These are phyloP conservation scores for Punica granatum DNA, from an alignment of 345 rosid genomes.

Conservation along the genomic window DNA sequence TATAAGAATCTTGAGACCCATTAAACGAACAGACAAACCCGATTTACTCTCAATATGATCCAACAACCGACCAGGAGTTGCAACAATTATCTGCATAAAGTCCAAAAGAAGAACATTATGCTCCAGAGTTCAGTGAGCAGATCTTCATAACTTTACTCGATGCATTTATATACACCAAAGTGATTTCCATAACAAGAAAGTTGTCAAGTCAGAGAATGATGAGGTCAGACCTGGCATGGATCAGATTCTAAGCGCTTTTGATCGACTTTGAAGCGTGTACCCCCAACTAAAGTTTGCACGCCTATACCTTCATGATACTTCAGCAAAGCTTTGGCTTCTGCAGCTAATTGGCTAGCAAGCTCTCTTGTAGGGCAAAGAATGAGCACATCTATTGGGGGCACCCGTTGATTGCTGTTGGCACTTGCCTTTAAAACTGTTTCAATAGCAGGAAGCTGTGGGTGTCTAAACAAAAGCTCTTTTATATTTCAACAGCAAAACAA, in stretches of 20 bases:
- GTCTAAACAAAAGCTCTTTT: conserved; percentile 36
- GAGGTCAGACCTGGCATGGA: conserved; percentile 74
- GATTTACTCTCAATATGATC: conserved; percentile 92
- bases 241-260: conserved; percentile 72
- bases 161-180: neutral
- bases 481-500: conserved; percentile 14
- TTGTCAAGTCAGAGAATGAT: neutral
- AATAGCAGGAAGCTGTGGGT: conserved; percentile 96
- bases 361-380: conserved; percentile 92
- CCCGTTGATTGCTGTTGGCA: conserved; percentile 27
- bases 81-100: conserved; percentile 66
- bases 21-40: conserved; percentile 65
- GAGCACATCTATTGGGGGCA: conserved; percentile 52
- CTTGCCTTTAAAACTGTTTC: conserved; percentile 88
- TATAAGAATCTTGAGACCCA: conserved; percentile 85
- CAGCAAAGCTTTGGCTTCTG: conserved; percentile 82
- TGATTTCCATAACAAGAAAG: neutral
- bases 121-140: neutral
- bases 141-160: neutral
- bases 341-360: conserved; percentile 92
- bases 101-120: neutral
- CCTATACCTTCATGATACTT: conserved; percentile 79
- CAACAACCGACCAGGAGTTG: conserved; percentile 92
- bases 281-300: conserved; percentile 84
- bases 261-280: conserved; percentile 87